A percentile compares a stretch with the other conserved stretches of the same genome.
These are phyloP conservation scores for Paramecium sexaurelia DNA, from an alignment of 73 alveolate genomes.

Conservation along the genomic window DNA sequence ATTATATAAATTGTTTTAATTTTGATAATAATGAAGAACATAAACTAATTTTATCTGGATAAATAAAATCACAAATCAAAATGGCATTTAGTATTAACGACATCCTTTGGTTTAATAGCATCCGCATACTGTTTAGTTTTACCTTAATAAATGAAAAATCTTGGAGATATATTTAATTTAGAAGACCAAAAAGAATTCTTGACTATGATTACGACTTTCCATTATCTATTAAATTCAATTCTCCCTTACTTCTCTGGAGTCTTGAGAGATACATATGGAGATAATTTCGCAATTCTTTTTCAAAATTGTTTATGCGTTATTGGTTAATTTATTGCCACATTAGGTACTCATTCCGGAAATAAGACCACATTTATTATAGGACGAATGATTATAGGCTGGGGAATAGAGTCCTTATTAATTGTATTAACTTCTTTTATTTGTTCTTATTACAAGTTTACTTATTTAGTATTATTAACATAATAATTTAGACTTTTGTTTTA, in stretches of 20 bases:
- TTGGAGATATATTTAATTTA: not conserved
- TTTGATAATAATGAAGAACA: not conserved
- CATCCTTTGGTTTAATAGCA: constrained; percentile 9
- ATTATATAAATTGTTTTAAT: no score
- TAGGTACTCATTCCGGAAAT: not conserved
- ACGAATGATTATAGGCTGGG: constrained; percentile 38
- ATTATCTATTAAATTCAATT: not conserved
- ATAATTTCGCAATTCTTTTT: not conserved
- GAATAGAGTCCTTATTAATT: constrained; percentile 18
- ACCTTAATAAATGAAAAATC: not conserved
- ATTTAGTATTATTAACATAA: not conserved
- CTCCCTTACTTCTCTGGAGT: not conserved
- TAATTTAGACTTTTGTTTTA: not conserved
- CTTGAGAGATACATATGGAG: constrained; percentile 16
- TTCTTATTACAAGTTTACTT: constrained; percentile 11
- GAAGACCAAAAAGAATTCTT: not conserved
- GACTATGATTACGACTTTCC: not conserved
- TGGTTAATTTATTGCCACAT: constrained; percentile 17
- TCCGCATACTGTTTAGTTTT: constrained; percentile 27
- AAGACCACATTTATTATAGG: not conserved
- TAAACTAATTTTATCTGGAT: constrained; percentile 17
- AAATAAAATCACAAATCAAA: not conserved
- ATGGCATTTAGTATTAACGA: constrained; percentile 27
- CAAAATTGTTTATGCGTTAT: not conserved
- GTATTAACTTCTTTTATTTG: not conserved